Evolutionary conservation across 2,329 filamentous ascomycete genomes (phyloP).

Genomic region (Penicillium sp.): DNA sequence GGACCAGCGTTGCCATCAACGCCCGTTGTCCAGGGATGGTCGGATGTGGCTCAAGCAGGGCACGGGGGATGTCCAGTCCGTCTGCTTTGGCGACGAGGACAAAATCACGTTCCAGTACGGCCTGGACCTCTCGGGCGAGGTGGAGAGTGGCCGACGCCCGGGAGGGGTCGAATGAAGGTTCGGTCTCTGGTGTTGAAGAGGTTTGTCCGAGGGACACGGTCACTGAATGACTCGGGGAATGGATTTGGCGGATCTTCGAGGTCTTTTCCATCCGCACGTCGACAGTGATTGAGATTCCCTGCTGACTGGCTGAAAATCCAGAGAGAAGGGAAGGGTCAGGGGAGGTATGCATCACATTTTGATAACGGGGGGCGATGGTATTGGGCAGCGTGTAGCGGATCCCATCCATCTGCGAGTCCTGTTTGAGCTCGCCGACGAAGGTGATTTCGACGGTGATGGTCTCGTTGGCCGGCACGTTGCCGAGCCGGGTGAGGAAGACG

Average conservation of each 20-base stretch:
- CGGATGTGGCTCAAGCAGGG: conserved; percentile 65
- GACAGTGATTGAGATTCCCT: conserved; percentile 55
- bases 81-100: conserved; percentile 63
- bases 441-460: conserved; percentile 60
- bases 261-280: conserved; percentile 59
- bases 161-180: conserved; percentile 51
- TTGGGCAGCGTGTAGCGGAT: conserved; percentile 68
- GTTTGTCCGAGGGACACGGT: conserved; percentile 62
- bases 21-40: conserved; percentile 59
- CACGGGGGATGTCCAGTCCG: conserved; percentile 59
- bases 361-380: conserved; percentile 65
- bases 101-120: conserved; percentile 60
- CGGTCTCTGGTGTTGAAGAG: conserved; percentile 41
- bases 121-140: conserved; percentile 35
- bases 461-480: conserved; percentile 61
- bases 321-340: neutral
- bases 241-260: conserved; percentile 59
- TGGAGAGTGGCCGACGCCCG: conserved; percentile 63
- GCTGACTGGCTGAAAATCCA: conserved; percentile 6
- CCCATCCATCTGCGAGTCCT: conserved; percentile 66
- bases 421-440: conserved; percentile 69
- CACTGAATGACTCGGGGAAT: conserved; percentile 67
- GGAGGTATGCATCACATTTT: conserved; percentile 28
- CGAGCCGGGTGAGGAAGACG: conserved; percentile 65
- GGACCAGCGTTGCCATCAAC: conserved; percentile 68